These are phyloP conservation scores for Lichtheimia corymbifera DNA, from an alignment of 371 early-diverging fungal genomes.

Conservation along the genomic window DNA sequence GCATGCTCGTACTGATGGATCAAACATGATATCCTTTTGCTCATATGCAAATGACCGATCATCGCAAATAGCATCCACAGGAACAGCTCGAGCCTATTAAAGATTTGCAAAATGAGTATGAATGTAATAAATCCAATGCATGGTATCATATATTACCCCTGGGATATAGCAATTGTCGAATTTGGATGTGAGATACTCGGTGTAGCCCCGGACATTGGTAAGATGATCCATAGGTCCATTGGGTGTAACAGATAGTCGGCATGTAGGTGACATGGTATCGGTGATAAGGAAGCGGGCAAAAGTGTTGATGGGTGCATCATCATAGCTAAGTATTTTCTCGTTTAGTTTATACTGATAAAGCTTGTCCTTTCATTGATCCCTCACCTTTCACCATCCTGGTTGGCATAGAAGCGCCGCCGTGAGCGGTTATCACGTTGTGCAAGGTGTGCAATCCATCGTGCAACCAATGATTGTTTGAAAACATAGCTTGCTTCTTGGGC, in stretches of 20 bases:
- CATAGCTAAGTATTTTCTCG: slow-evolving; percentile 14
- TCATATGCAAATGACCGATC: slow-evolving; percentile 67
- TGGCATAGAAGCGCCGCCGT: slow-evolving; percentile 40
- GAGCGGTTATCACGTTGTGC: slow-evolving; percentile 35
- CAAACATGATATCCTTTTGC: slow-evolving; percentile 53
- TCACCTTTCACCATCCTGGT: slow-evolving; percentile 15
- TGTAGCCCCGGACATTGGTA: slow-evolving; percentile 27
- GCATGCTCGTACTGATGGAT: slow-evolving; percentile 43
- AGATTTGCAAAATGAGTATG: slow-evolving; percentile 13
- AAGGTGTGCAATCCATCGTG: slow-evolving; percentile 56
- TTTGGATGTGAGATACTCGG: slow-evolving; percentile 17
- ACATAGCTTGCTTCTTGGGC: slow-evolving; percentile 56
- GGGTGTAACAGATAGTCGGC: slow-evolving; percentile 17
- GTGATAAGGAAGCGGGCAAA: slow-evolving; percentile 47
- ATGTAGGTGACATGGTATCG: slow-evolving; percentile 35
- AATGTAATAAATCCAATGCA: slow-evolving; percentile 13
- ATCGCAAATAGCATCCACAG: slow-evolving; percentile 64
- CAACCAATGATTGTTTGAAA: slow-evolving; percentile 47
- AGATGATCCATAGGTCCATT: slow-evolving; percentile 34
- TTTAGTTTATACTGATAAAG: too few species aligned
- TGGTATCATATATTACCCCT: slow-evolving; percentile 18
- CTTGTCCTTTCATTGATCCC: too few species aligned
- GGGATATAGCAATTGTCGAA: slow-evolving; percentile 42
- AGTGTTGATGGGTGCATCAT: slow-evolving; percentile 37
- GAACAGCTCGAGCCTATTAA: slow-evolving; percentile 63